These are phyloP conservation scores for Podospora didyma DNA, from an alignment of 495 filamentous ascomycete genomes.

Conservation along the genomic window DNA sequence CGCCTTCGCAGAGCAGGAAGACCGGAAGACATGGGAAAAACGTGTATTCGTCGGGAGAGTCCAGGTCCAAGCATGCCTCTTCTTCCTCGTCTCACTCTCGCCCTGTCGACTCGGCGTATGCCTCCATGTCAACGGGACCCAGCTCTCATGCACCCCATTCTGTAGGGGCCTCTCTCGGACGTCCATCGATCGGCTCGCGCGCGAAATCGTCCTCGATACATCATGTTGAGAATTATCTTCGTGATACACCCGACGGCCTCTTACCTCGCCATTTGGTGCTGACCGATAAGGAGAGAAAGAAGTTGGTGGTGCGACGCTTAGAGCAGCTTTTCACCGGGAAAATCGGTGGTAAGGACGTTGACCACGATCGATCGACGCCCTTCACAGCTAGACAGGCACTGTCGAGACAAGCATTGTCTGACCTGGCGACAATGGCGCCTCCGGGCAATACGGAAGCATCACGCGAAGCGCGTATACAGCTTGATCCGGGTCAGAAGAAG, in stretches of 20 bases:
- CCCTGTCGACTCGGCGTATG: slow-evolving; percentile 68
- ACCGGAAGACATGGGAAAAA: slow-evolving; percentile 28
- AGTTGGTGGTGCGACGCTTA: slow-evolving; percentile 62
- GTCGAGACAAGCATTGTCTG: not conserved
- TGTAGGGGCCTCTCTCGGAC: slow-evolving; percentile 24
- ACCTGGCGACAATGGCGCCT: slow-evolving; percentile 6
- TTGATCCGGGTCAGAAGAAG: slow-evolving; percentile 25
- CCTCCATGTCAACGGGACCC: slow-evolving; percentile 59
- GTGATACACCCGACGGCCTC: slow-evolving; percentile 57
- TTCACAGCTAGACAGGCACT: slow-evolving; percentile 10
- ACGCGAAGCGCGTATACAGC: slow-evolving; percentile 38
- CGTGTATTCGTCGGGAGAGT: slow-evolving; percentile 25
- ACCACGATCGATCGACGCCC: slow-evolving; percentile 15
- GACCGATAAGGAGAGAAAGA: slow-evolving; percentile 67
- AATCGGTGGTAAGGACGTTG: slow-evolving; percentile 30
- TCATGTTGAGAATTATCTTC: slow-evolving; percentile 55
- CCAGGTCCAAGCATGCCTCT: slow-evolving; percentile 40
- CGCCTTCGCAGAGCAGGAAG: slow-evolving; percentile 30
- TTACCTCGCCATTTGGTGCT: slow-evolving; percentile 49
- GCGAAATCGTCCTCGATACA: slow-evolving; percentile 35
- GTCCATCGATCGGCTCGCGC: slow-evolving; percentile 13
- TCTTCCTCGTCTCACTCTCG: slow-evolving; percentile 52
- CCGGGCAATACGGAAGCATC: slow-evolving; percentile 18
- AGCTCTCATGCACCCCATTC: slow-evolving; percentile 31
- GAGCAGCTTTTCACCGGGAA: slow-evolving; percentile 80